Evolutionary conservation across 73 alveolate species (phyloP).

Genomic region (Tetrahymena elliotti): DNA sequence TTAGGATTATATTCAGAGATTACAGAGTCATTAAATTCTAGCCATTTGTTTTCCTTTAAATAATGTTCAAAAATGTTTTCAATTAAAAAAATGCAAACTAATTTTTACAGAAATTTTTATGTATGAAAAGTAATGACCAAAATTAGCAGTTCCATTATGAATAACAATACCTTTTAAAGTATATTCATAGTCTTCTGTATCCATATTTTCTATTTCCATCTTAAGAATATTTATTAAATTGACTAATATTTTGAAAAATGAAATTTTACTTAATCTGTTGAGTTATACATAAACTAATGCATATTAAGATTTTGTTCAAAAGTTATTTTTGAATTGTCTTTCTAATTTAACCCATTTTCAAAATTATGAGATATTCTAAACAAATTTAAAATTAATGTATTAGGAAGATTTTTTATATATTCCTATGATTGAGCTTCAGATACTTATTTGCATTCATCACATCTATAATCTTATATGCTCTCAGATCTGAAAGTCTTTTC

Average conservation of each 20-base stretch:
- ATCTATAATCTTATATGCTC: background rate
- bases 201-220: background rate
- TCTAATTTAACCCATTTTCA: background rate
- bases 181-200: background rate
- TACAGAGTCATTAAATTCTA: slow-evolving; percentile 52
- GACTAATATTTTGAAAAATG: background rate
- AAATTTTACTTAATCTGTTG: background rate
- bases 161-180: background rate
- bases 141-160: background rate
- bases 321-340: background rate
- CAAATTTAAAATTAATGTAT: background rate
- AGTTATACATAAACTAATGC: background rate
- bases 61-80: background rate
- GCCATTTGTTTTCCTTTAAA: slow-evolving; percentile 35
- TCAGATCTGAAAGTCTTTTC: background rate
- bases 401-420: background rate
- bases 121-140: background rate
- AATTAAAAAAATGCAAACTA: background rate
- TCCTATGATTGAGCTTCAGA: background rate
- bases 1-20: slow-evolving; percentile 14
- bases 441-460: background rate
- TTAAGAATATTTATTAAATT: background rate
- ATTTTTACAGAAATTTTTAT: background rate
- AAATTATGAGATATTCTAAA: background rate
- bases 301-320: background rate